Evolutionary conservation across 495 filamentous ascomycete genomes (phyloP), one percentile per base, ranked within the genome.

Genomic region (Copromyces sp.): DNA sequence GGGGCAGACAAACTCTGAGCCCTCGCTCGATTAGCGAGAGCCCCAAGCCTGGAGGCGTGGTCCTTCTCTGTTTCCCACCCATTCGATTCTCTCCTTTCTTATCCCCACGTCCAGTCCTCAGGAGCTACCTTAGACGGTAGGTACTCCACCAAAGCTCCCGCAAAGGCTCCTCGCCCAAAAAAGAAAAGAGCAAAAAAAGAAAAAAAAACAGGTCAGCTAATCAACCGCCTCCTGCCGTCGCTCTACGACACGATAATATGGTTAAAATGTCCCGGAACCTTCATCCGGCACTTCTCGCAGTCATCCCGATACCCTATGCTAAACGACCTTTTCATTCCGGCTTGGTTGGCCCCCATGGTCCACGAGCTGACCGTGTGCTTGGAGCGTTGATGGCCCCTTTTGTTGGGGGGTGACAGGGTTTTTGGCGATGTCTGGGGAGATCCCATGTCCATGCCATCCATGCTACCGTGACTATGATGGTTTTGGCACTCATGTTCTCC

Each of bases 191-290:
- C 24, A 24, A 24, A 24, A 24, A 41, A 17, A 32, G 32, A 29
- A 40, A 41, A 32, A 29, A 40, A n/a, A 14, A 61, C 35, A 17
- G 29, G 12, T 45, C 42, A 68, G 42, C 73, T 75, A 16, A 38
- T 9, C 14, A 20, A 16, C 14, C 38, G 29, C 3, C 73, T 77
- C 29, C 68, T 20, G 11, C 24, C 61, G 35, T 77, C 78, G 38
- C 78, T 44, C 83, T 86, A 86, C 29, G 84, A 86, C 38, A 86
- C 80, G 44, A 93, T 87, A 68, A 95, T 94, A 81, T 97, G 94
- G 76, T 90, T 94, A 76, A 94, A 95, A 80, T 97, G 94, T 0
- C 94, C 93, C 0, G 93, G 93, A 39, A 95, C 90, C 80, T 89
- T 91, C 75, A 84, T 84, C 69, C 86, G 87, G 80, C 94, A 97